A percentile compares a stretch with the other conserved stretches of the same genome.
These are phyloP conservation scores for Furcasterigmium furcatum DNA, from an alignment of 2,329 filamentous ascomycete genomes.

Conservation along the genomic window DNA sequence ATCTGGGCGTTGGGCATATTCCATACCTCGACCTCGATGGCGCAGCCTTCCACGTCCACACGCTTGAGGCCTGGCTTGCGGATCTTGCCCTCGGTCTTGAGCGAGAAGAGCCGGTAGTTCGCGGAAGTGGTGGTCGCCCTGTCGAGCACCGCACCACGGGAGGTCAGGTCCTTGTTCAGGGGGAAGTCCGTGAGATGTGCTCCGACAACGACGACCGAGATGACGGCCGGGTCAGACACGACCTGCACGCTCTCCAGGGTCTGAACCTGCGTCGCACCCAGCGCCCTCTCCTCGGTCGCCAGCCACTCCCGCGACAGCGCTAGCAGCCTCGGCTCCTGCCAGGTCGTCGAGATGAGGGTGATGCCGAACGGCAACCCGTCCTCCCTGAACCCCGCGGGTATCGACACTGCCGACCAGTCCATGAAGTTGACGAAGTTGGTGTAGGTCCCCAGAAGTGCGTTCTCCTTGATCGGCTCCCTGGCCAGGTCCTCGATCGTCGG, in stretches of 20 bases:
- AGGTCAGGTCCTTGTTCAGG: slow-evolving; percentile 27
- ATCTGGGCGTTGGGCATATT: slow-evolving; percentile 21
- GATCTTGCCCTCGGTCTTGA: slow-evolving; percentile 13
- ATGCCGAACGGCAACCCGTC: slow-evolving; percentile 34
- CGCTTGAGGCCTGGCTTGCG: slow-evolving; percentile 28
- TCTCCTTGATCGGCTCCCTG: slow-evolving; percentile 48
- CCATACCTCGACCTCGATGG: slow-evolving; percentile 32
- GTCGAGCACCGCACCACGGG: slow-evolving; percentile 21
- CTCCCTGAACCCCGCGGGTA: slow-evolving; percentile 43
- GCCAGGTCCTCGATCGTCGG: slow-evolving; percentile 48
- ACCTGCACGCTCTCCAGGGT: slow-evolving; percentile 4
- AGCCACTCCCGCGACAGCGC: slow-evolving; percentile 23
- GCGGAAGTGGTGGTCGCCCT: slow-evolving; percentile 21
- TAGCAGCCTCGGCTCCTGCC: slow-evolving; percentile 28
- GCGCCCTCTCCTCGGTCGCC: slow-evolving; percentile 9
- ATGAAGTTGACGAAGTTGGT: slow-evolving; percentile 61
- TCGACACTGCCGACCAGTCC: slow-evolving; percentile 50
- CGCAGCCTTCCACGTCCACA: slow-evolving; percentile 16
- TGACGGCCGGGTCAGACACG: slow-evolving; percentile 9
- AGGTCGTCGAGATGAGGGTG: slow-evolving; percentile 29
- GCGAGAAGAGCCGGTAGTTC: slow-evolving; percentile 23
- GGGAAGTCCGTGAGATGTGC: slow-evolving; percentile 29
- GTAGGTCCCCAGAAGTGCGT: slow-evolving; percentile 51
- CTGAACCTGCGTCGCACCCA: slow-evolving; percentile 23
- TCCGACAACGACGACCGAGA: slow-evolving; percentile 27